Conservation (phyloP, 345 rosid species). For the Brassica cretica region DNA sequence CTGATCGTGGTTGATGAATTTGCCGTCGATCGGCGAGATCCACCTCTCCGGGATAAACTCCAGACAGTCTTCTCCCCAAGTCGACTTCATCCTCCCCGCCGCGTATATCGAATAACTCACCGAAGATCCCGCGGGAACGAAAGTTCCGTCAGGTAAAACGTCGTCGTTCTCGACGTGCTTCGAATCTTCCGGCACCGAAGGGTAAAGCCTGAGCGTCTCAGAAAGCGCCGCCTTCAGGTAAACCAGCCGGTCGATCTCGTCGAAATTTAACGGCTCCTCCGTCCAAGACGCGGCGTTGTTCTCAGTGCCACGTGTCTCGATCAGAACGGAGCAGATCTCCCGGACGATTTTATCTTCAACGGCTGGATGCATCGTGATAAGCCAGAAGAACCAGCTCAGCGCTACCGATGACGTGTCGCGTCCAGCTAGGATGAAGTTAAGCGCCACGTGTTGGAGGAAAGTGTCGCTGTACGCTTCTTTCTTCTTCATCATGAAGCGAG, state of each 20-base stretch:
- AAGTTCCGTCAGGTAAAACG: slow-evolving; percentile 81
- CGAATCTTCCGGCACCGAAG: slow-evolving; percentile 89
- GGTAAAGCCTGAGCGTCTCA: slow-evolving; percentile 87
- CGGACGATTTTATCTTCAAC: slow-evolving; percentile 68
- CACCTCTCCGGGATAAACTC: slow-evolving; percentile 86
- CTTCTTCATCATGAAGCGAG: slow-evolving; percentile 88
- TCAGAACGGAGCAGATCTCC: slow-evolving; percentile 64
- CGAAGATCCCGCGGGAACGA: slow-evolving; percentile 87
- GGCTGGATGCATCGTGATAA: slow-evolving; percentile 54
- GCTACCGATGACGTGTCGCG: slow-evolving; percentile 97
- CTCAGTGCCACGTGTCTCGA: slow-evolving; percentile 61
- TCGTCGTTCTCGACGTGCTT: slow-evolving; percentile 78
- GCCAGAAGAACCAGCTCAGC: slow-evolving; percentile 91
- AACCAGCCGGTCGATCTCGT: slow-evolving; percentile 68
- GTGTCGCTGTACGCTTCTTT: slow-evolving; percentile 62
- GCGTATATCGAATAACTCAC: slow-evolving; percentile 85
- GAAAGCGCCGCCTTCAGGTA: slow-evolving; percentile 85
- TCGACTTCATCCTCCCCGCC: slow-evolving; percentile 76
- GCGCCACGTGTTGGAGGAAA: slow-evolving; percentile 86
- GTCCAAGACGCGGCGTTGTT: slow-evolving; percentile 57
- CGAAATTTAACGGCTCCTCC: slow-evolving; percentile 68
- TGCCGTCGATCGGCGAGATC: slow-evolving; percentile 59
- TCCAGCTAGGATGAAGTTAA: slow-evolving; percentile 92
- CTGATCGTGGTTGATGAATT: slow-evolving; percentile 59
- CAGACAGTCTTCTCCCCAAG: slow-evolving; percentile 88